phyloP scores from a whole-genome alignment of 345 rosid genomes.

The Arabidopsis arenosa region DNA sequence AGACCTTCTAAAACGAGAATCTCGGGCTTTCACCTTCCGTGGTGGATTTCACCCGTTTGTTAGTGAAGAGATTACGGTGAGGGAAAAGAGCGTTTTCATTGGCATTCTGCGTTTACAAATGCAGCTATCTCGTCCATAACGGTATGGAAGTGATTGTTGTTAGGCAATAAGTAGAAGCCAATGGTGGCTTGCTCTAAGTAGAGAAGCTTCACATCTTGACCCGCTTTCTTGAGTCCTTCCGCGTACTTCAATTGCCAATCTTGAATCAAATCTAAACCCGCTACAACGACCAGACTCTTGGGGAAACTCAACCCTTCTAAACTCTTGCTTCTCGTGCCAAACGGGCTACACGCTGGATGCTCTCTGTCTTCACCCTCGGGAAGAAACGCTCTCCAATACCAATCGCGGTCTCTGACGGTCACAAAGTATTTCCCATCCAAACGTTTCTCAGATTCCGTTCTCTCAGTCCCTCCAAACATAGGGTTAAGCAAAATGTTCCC shows the following conservation, averaged over 20 bases:
- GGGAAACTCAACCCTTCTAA: slow-evolving; percentile 71
- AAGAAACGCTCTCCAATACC: slow-evolving; percentile 95
- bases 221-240: slow-evolving; percentile 74
- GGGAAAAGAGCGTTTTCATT: slow-evolving; percentile 20
- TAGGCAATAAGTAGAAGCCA: slow-evolving; percentile 87
- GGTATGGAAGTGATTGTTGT: slow-evolving; percentile 71
- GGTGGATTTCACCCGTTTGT: slow-evolving; percentile 36
- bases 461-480: slow-evolving; percentile 86
- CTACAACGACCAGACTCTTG: slow-evolving; percentile 81
- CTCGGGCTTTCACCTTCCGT: slow-evolving; percentile 29
- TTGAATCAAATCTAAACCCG: slow-evolving; percentile 83
- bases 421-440: slow-evolving; percentile 90
- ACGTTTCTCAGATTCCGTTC: slow-evolving; percentile 79
- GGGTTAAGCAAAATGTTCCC: slow-evolving; percentile 87
- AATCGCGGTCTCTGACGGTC: slow-evolving; percentile 71
- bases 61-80: slow-evolving; percentile 26
- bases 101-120: slow-evolving; percentile 55
- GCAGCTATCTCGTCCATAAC: slow-evolving; percentile 80
- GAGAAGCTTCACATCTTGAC: slow-evolving; percentile 71
- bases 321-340: slow-evolving; percentile 68
- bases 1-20: slow-evolving; percentile 20
- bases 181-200: slow-evolving; percentile 78
- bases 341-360: slow-evolving; percentile 88
- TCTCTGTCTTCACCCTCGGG: slow-evolving; percentile 85
- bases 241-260: slow-evolving; percentile 85